These are phyloP conservation scores for Petunia secreta DNA, from an alignment of 257 asterid species.

Conservation along the genomic window DNA sequence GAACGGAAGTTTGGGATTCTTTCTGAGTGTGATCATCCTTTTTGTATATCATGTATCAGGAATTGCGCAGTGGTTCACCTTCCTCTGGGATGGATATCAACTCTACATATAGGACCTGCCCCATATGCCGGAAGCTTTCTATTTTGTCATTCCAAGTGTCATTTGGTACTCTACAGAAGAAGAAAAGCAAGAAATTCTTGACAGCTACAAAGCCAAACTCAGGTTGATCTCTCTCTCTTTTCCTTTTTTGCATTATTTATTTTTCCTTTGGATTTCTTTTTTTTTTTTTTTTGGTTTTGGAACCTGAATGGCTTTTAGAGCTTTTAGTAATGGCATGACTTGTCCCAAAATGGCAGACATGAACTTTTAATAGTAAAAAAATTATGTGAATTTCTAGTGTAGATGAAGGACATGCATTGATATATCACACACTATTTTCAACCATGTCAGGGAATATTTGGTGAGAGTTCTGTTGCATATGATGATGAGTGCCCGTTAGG, in stretches of 20 bases:
- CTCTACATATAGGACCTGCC: slow-evolving; percentile 88
- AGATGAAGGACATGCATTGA: background rate
- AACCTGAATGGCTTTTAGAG: background rate
- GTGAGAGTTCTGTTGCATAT: background rate
- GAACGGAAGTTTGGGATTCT: slow-evolving; percentile 92
- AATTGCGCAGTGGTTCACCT: slow-evolving; percentile 81
- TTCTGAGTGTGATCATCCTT: slow-evolving; percentile 95
- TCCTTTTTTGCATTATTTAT: background rate
- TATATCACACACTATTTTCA: background rate
- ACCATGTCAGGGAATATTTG: background rate
- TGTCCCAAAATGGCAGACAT: background rate
- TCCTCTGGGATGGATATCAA: slow-evolving; percentile 72
- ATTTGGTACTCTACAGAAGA: slow-evolving; percentile 78
- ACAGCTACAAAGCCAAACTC: slow-evolving; percentile 83
- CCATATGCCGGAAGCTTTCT: slow-evolving; percentile 90
- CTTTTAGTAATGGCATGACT: slow-evolving; percentile 3
- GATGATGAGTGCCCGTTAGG: background rate
- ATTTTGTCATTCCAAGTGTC: slow-evolving; percentile 95
- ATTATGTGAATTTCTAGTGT: background rate
- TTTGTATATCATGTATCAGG: slow-evolving; percentile 92
- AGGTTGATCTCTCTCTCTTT: slow-evolving; percentile 45
- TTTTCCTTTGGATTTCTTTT: background rate
- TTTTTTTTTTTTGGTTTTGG: no score
- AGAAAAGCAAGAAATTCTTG: slow-evolving; percentile 82
- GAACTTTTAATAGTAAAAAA: background rate